Conservation (phyloP, 345 rosid genomes). For the Triadica sebifera region DNA sequence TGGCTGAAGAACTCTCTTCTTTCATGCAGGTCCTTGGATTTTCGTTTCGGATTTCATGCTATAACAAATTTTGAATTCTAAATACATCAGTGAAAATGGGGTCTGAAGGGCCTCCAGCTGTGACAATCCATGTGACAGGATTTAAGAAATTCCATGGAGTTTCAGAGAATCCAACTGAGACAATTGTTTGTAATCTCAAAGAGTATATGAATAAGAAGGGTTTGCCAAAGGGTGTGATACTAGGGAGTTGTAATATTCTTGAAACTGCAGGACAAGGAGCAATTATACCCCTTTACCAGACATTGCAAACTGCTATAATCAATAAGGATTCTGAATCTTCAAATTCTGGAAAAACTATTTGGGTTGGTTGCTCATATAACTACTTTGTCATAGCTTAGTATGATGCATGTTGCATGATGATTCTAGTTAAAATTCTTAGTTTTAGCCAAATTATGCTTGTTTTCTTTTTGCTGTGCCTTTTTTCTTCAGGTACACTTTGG, state of each 20-base stretch:
- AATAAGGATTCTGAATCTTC: conserved; percentile 50
- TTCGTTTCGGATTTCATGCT: conserved; percentile 13
- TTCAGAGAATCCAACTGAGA: conserved; percentile 91
- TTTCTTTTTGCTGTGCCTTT: no score
- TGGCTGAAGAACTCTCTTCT: neutral
- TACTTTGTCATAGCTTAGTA: neutral
- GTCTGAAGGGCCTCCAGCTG: conserved; percentile 83
- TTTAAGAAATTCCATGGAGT: conserved; percentile 98
- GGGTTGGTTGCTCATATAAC: conserved; percentile 50
- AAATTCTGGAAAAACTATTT: conserved; percentile 47
- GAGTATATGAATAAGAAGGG: conserved; percentile 69
- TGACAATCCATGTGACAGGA: conserved; percentile 85
- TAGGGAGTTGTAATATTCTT: conserved; percentile 77
- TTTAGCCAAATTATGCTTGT: neutral
- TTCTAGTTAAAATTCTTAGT: neutral
- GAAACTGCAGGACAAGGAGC: conserved; percentile 95
- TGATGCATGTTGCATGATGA: neutral
- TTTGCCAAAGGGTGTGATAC: conserved; percentile 61
- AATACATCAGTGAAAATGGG: conserved; percentile 50
- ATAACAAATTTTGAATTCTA: neutral
- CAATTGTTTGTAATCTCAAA: conserved; percentile 58
- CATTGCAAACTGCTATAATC: conserved; percentile 52
- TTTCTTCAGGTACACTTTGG: conserved; percentile 43
- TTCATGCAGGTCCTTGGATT: conserved; percentile 11
- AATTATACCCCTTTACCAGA: conserved; percentile 51